phyloP scores from a whole-genome alignment of 1,139 yeast genomes.

The Scheffersomyces stambukii region DNA sequence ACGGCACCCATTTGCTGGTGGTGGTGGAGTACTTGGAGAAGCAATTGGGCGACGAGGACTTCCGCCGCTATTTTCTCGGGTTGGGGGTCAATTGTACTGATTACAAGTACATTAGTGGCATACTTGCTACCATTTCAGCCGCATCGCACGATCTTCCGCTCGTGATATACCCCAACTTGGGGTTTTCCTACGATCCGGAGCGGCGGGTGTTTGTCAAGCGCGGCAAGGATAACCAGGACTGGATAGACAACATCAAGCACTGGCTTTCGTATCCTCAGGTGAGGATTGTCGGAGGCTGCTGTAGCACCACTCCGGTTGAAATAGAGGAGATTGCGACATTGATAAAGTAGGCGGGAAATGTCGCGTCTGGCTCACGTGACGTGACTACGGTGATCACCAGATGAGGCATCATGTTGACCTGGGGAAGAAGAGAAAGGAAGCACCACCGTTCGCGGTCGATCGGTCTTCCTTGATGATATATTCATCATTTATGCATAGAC shows the following conservation, averaged over 20 bases:
- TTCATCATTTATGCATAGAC: too few species aligned
- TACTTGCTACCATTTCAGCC: conserved; percentile 7
- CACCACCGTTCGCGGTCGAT: too few species aligned
- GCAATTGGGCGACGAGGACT: conserved; percentile 6
- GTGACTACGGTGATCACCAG: too few species aligned
- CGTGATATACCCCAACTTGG: conserved; percentile 39
- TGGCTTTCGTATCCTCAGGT: conserved; percentile 33
- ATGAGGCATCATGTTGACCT: too few species aligned
- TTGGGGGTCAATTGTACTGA: conserved; percentile 41
- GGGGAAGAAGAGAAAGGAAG: too few species aligned
- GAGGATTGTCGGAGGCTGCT: conserved; percentile 54
- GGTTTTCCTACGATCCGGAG: conserved; percentile 21
- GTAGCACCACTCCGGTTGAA: conserved; percentile 50
- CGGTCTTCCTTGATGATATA: too few species aligned
- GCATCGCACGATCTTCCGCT: too few species aligned
- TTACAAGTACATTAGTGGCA: conserved; percentile 13
- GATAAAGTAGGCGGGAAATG: too few species aligned
- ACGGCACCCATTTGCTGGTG: conserved; percentile 26
- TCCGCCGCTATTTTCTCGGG: too few species aligned
- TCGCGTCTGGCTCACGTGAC: too few species aligned
- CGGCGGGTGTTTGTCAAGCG: conserved; percentile 8
- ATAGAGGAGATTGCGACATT: conserved; percentile 14
- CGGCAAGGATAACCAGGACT: conserved; percentile 15
- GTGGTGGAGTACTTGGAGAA: conserved; percentile 15
- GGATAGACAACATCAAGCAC: conserved; percentile 24